Percentiles rank a stretch among this genome's conserved stretches.
phyloP scores from a whole-genome alignment of 257 asterid genomes.

The Salvia miltiorrhiza region DNA sequence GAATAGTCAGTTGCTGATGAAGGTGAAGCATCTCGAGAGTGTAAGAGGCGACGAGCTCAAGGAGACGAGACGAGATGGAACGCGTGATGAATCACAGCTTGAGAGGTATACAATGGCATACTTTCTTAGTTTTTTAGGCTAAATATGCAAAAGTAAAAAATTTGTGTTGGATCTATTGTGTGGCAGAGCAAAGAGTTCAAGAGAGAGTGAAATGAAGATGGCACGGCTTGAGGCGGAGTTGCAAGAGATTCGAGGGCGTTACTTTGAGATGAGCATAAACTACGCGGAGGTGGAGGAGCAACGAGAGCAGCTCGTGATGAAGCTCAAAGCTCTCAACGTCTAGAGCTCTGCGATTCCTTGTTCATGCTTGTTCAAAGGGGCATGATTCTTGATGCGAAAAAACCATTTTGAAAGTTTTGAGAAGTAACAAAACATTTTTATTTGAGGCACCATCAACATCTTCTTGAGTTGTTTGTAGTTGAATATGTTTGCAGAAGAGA shows the following conservation, averaged over 20 bases:
- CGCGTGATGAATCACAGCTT: conserved; percentile 15
- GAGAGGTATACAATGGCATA: conserved; percentile 16
- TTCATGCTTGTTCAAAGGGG: not conserved
- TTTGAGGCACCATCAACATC: not conserved
- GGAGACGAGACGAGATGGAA: conserved; percentile 8
- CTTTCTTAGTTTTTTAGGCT: not conserved
- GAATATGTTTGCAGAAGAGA: not conserved
- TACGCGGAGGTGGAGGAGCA: conserved; percentile 50
- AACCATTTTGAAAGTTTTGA: not conserved
- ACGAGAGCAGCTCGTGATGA: conserved; percentile 46
- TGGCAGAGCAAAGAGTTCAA: conserved; percentile 14
- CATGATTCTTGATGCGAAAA: not conserved
- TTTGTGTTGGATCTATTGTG: not conserved
- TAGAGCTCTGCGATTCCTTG: conserved; percentile 5
- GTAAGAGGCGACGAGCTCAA: conserved; percentile 23
- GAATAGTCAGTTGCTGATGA: conserved; percentile 24
- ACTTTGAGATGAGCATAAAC: conserved; percentile 43
- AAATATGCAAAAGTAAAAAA: not conserved
- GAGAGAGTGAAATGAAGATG: conserved; percentile 6
- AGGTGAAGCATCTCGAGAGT: conserved; percentile 17
- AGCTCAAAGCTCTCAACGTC: conserved; percentile 26
- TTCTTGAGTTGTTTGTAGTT: not conserved
- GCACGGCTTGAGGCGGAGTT: conserved; percentile 34
- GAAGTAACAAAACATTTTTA: not conserved
- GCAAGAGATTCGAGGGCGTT: conserved; percentile 42